phyloP scores from a whole-genome alignment of 2,329 filamentous ascomycete species.

The Sporothrix variecibatus region DNA sequence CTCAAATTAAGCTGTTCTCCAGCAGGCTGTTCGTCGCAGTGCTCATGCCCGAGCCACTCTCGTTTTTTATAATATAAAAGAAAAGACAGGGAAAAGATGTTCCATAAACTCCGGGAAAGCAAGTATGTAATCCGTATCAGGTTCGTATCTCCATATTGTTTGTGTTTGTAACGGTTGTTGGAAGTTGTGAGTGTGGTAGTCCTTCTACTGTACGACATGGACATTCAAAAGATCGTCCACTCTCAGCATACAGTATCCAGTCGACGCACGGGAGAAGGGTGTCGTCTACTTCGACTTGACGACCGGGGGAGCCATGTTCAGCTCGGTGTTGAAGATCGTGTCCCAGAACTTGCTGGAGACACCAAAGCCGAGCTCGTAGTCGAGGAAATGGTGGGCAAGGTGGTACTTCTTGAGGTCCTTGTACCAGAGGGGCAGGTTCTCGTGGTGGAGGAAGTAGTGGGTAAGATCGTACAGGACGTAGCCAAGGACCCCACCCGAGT shows the following conservation, averaged over 20 bases:
- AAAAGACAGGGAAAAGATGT: neutral
- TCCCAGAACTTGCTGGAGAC: slow-evolving; percentile 98
- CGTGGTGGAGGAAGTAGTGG: slow-evolving; percentile 97
- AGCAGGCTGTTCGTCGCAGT: slow-evolving; percentile 3
- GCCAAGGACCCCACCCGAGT: slow-evolving; percentile 88
- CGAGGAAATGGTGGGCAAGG: slow-evolving; percentile 93
- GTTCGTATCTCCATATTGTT: neutral
- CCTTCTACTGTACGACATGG: neutral
- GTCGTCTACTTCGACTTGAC: slow-evolving; percentile 41
- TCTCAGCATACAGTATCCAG: neutral
- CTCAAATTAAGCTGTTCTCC: slow-evolving; percentile 20
- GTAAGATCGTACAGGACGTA: slow-evolving; percentile 97
- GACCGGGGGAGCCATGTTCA: slow-evolving; percentile 44
- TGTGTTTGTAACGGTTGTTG: neutral
- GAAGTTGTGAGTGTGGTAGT: neutral
- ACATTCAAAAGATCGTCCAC: neutral
- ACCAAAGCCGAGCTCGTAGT: slow-evolving; percentile 96
- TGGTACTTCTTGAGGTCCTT: slow-evolving; percentile 96
- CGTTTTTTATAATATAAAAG: slow-evolving; percentile 7
- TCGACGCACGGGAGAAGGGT: neutral
- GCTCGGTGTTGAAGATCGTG: slow-evolving; percentile 82
- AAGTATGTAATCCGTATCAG: neutral
- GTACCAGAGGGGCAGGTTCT: slow-evolving; percentile 87
- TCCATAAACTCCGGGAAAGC: neutral
- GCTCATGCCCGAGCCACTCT: slow-evolving; percentile 13